These are phyloP conservation scores for Ascocoryne sarcoides DNA, from an alignment of 2,329 filamentous ascomycete genomes.

Conservation along the genomic window DNA sequence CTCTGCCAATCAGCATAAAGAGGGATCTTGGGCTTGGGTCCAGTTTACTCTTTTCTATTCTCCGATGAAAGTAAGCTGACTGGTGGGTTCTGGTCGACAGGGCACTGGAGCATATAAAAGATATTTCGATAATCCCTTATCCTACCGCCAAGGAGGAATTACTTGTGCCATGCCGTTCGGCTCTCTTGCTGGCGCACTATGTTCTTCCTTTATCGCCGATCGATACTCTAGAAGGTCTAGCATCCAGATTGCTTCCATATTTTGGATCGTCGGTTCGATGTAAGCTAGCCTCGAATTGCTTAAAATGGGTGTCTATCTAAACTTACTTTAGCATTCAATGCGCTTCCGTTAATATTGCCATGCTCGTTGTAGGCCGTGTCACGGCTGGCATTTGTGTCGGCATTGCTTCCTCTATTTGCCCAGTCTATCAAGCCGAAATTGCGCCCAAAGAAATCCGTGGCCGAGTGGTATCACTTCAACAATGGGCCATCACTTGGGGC, in stretches of 20 bases:
- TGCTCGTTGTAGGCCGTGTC: constrained; percentile 63
- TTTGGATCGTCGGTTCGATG: constrained; percentile 39
- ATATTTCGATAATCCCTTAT: constrained; percentile 57
- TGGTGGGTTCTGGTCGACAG: too few relatives aligned
- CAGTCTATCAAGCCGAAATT: constrained; percentile 60
- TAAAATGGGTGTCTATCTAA: background rate
- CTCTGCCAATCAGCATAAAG: too few relatives aligned
- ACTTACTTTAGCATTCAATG: constrained; percentile 43
- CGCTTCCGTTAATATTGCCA: constrained; percentile 53
- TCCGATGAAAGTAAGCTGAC: too few relatives aligned
- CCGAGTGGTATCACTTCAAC: constrained; percentile 54
- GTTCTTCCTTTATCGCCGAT: constrained; percentile 48
- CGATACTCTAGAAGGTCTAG: constrained; percentile 37
- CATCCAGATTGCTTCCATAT: constrained; percentile 39
- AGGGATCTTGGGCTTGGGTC: too few relatives aligned
- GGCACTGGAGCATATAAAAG: constrained; percentile 60
- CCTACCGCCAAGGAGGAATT: constrained; percentile 58
- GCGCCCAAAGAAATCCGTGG: constrained; percentile 50
- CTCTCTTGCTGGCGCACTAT: constrained; percentile 54
- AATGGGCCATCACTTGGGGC: constrained; percentile 65
- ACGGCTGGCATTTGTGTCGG: constrained; percentile 68
- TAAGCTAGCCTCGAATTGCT: constrained; percentile 7
- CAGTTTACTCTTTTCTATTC: too few relatives aligned
- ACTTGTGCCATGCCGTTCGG: constrained; percentile 67
- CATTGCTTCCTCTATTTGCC: constrained; percentile 59